phyloP scores from a whole-genome alignment of 176 grass and related monocot genomes.

The Bothriochloa decipiens region DNA sequence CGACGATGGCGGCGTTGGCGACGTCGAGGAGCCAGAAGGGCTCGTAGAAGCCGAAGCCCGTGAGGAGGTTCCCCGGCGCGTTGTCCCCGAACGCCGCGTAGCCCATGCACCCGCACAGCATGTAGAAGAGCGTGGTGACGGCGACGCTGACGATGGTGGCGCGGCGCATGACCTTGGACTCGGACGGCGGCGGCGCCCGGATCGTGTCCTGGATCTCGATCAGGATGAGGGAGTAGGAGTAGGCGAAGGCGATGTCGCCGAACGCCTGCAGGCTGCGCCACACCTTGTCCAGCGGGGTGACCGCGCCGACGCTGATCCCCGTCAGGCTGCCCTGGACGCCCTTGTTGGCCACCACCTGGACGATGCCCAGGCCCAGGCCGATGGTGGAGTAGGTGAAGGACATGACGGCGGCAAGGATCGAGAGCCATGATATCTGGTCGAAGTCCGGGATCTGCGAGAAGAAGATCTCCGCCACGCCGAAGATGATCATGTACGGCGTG shows the following conservation, averaged over 20 bases:
- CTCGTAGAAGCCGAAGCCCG: slow-evolving; percentile 72
- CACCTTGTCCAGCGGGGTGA: slow-evolving; percentile 80
- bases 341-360: slow-evolving; percentile 75
- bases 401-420: slow-evolving; percentile 89
- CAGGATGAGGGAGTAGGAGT: slow-evolving; percentile 98
- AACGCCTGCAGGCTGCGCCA: slow-evolving; percentile 99
- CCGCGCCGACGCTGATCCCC: slow-evolving; percentile 82
- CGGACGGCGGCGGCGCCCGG: slow-evolving; percentile 55
- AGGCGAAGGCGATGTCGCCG: slow-evolving; percentile 96
- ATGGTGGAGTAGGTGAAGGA: slow-evolving; percentile 97
- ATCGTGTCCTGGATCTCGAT: slow-evolving; percentile 95
- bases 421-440: slow-evolving; percentile 96
- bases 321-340: slow-evolving; percentile 83
- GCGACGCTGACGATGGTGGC: slow-evolving; percentile 59
- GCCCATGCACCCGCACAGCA: slow-evolving; percentile 65
- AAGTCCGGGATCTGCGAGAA: slow-evolving; percentile 97
- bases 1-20: slow-evolving; percentile 66
- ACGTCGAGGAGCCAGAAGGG: slow-evolving; percentile 80
- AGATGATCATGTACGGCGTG: slow-evolving; percentile 95
- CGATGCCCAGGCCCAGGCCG: slow-evolving; percentile 73
- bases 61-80: slow-evolving; percentile 65
- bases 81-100: slow-evolving; percentile 65
- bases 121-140: slow-evolving; percentile 70
- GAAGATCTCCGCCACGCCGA: slow-evolving; percentile 76
- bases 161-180: slow-evolving; percentile 65